Conservation (phyloP, 2,329 filamentous ascomycete genomes). For the Ophiostoma montium region DNA sequence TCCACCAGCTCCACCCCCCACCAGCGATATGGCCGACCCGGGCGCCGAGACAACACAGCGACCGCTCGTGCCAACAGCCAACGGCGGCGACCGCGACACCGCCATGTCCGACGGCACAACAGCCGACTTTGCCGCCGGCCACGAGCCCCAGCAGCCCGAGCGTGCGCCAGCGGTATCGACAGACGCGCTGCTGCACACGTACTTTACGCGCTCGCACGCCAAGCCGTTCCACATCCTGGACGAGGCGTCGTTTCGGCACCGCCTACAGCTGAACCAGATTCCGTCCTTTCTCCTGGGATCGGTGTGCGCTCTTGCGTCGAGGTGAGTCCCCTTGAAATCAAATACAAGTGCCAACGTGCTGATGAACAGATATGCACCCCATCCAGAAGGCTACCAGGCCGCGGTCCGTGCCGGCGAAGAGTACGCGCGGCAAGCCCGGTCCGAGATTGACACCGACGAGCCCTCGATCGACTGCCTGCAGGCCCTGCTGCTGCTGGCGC, state of each 20-base stretch:
- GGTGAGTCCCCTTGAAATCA: constrained; percentile 28
- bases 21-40: too few relatives aligned
- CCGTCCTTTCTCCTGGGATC: constrained; percentile 38
- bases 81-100: background rate
- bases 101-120: background rate
- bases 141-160: background rate
- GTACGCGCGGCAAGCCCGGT: constrained; percentile 54
- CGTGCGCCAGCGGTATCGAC: constrained; percentile 30
- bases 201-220: constrained; percentile 65
- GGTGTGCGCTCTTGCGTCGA: constrained; percentile 47
- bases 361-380: constrained; percentile 47
- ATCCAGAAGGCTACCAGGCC: constrained; percentile 52
- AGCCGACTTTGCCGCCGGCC: background rate
- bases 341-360: background rate
- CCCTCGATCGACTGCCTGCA: constrained; percentile 68
- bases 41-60: background rate
- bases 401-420: constrained; percentile 57
- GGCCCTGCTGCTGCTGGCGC: constrained; percentile 58
- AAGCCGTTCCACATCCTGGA: constrained; percentile 75
- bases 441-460: constrained; percentile 63
- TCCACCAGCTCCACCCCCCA: too few relatives aligned
- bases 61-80: background rate
- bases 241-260: constrained; percentile 59
- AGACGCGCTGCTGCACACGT: constrained; percentile 58
- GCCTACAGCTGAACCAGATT: constrained; percentile 54